Base-by-base conservation (phyloP, 2,329 filamentous ascomycete species). In the Huntiella bhutanensis region DNA sequence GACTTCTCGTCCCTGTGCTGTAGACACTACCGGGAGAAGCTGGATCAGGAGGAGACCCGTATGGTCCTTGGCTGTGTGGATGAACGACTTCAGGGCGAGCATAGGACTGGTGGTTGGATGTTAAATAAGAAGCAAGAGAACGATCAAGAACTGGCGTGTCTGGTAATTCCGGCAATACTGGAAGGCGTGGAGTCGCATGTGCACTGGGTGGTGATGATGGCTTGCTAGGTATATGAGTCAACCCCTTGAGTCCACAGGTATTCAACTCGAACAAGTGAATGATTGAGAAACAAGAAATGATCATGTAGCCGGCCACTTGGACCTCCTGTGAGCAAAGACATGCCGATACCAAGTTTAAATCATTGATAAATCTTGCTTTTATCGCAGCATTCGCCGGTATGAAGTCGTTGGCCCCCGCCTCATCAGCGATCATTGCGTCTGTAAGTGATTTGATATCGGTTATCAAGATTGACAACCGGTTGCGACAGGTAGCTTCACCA, bases 261-360 rank as follows among this genome's bases (percentile, higher is more conserved):
- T 42, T 49, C 5, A 49, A 35, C 7, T 49, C 41, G 10, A 45
- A 49, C 6, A 49, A 42, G 13, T 22, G 33, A 13, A 49, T 16
- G n/a, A 49, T 39, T 8, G 42, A 36, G 22, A 45, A 36, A 34
- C 47, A 49, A 13, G 36, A n/a, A 15, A 45, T 42, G 8, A 49
- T 45, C 15, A 49, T 42, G 1, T 28, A 10, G 12, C 38, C 34
- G 13, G 47, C 42, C 3, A 35, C 34, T 12, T 39, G 28, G 4
- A 38, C 36, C 4, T 35, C 19, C 11, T 42, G 40, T 19, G 47
- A 49, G 33, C 42, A 49, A 12, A 10, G 36, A 39, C 47, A 49
- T 16, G 15, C 22, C 12, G 34, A 41, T 16, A 33, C 36, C 13
- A 13, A 11, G 12, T 45, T 41, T 22, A 49, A 37, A 11, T 49